phyloP scores from a whole-genome alignment of 306 rosid species.

The Castanopsis chinensis region DNA sequence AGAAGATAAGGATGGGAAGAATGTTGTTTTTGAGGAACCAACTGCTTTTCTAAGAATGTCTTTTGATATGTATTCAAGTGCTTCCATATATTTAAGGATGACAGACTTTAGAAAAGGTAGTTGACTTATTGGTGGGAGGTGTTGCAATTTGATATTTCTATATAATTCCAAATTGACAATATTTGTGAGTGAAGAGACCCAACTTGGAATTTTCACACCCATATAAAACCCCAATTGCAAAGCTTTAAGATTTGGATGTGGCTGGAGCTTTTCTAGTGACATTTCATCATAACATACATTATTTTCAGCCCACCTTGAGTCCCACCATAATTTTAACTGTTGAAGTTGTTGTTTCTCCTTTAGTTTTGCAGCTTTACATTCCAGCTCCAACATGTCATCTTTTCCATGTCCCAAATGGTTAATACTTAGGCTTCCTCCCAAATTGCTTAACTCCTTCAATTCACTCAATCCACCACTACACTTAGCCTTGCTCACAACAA shows the following conservation, averaged over 20 bases:
- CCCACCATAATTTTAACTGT: conserved; percentile 5
- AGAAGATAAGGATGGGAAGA: conserved; percentile 11
- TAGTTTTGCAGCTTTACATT: background rate
- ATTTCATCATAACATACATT: background rate
- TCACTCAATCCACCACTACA: background rate
- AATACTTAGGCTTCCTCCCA: background rate
- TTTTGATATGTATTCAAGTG: conserved; percentile 3
- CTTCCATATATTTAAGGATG: background rate
- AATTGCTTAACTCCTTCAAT: background rate
- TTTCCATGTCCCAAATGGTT: background rate
- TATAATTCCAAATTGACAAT: conserved; percentile 2
- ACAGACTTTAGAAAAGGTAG: conserved; percentile 7
- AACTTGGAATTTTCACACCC: background rate
- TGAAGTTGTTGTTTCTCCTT: background rate
- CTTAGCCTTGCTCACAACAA: background rate
- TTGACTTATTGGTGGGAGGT: background rate
- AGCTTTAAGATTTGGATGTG: background rate
- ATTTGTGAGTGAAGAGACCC: background rate
- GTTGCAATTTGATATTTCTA: background rate
- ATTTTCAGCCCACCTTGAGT: background rate
- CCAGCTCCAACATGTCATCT: background rate
- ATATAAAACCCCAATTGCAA: background rate
- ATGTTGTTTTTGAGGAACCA: too few relatives aligned
- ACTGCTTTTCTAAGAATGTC: background rate
- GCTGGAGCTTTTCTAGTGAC: background rate